Base-by-base conservation (phyloP, 176 grass and related monocot genomes). In the Bonia amplexicaulis region DNA sequence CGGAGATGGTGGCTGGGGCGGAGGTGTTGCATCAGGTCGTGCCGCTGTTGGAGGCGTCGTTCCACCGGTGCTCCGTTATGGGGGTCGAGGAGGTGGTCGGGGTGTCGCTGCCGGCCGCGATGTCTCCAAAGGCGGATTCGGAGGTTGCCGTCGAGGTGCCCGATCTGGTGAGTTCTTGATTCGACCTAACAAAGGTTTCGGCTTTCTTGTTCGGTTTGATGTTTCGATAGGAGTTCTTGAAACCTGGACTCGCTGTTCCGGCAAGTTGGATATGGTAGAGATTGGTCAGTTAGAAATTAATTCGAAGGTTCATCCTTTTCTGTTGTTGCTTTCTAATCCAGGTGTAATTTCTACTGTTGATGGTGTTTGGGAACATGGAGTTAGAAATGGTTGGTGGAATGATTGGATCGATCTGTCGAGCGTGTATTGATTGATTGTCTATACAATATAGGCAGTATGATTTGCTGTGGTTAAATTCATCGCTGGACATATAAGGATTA, bases 1-100 rank as follows among this genome's bases (percentile, higher is more conserved):
- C 69, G 82, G 88, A 88, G 85, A 98, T 98, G 93, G 96, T 93
- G 46, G 96, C 93, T 33, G 96, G 85, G 42, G 77, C 91, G 82
- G 89, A 98, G 80, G 79, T 92, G 47, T 90, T 95, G 52, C 90
- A 90, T 79, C 91, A 90, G 85, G 85, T 83, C 74, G 80, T 87
- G 71, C 89, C 85, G 69, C 81, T 91, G 80, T 54, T 91, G 25
- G 89, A 91, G 89, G 73, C 74, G 42, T 52, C 60, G 80, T 78
- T 79, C 84, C 80, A 51, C 53, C 79, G 62, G 3, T 85, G 81
- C 80, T 82, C 81, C 49, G 89, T 90, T 4, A 91, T 80, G 52
- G 75, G 80, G 61, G 76, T 55, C 69, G 89, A 86, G 40, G 88
- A 84, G 75, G 85, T 69, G 73, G 57, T 27, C 52, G 83, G 23